Evolutionary conservation across 1,284 basidiomycete genomes (phyloP).

Genomic region (Moesziomyces aphidis): DNA sequence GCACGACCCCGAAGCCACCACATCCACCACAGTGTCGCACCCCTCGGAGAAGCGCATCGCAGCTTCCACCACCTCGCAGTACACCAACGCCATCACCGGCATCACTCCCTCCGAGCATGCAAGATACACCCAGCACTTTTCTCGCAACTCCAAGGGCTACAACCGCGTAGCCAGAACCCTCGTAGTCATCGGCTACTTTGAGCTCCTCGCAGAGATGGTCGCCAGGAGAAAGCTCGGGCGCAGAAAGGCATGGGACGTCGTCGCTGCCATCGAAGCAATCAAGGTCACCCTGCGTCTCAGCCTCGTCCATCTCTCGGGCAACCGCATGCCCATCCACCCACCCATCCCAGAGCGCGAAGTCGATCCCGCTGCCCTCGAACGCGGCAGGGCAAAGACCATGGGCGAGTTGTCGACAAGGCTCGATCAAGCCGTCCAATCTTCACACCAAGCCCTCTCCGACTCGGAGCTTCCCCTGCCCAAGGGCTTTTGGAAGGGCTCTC

Average conservation of each 20-base stretch:
- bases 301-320: constrained; percentile 65
- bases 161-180: constrained; percentile 62
- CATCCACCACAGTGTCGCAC: neutral
- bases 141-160: constrained; percentile 61
- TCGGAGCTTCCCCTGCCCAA: constrained; percentile 18
- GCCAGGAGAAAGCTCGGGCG: constrained; percentile 63
- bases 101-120: constrained; percentile 67
- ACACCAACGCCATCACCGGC: constrained; percentile 14
- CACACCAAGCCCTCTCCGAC: constrained; percentile 3
- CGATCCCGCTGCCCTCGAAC: constrained; percentile 62
- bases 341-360: constrained; percentile 67
- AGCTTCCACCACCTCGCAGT: neutral
- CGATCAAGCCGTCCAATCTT: constrained; percentile 24
- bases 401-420: constrained; percentile 26
- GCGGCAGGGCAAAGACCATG: constrained; percentile 41
- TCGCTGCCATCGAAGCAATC: constrained; percentile 68
- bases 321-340: constrained; percentile 66
- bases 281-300: constrained; percentile 67
- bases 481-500: constrained; percentile 55
- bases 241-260: constrained; percentile 67
- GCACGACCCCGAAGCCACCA: constrained; percentile 12
- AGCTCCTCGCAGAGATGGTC: constrained; percentile 69
- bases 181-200: constrained; percentile 65
- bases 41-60: constrained; percentile 10
- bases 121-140: constrained; percentile 68